A percentile compares a stretch with the other conserved stretches of the same genome.
Conservation (phyloP, 352 stramenopile species). For the Phytophthora foliorum region DNA sequence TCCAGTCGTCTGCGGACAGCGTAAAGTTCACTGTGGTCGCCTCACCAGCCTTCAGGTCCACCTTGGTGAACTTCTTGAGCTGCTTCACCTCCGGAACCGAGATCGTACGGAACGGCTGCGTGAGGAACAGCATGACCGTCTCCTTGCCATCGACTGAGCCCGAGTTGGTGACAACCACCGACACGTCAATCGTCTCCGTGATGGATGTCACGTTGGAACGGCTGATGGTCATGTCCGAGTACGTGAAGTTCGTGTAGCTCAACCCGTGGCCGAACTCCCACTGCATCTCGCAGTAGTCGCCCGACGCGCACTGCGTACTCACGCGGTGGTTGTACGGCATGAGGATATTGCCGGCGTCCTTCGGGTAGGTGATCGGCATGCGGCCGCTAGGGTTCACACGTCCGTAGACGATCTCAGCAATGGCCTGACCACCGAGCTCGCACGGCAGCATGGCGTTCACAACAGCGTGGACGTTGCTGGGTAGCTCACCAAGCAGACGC, state of each 20-base stretch:
- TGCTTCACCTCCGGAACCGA: constrained; percentile 82
- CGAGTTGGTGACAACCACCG: constrained; percentile 74
- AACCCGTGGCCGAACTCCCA: constrained; percentile 73
- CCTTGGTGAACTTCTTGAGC: constrained; percentile 83
- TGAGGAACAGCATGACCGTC: constrained; percentile 80
- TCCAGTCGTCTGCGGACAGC: constrained; percentile 61
- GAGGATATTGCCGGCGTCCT: constrained; percentile 58
- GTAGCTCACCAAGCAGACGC: constrained; percentile 68
- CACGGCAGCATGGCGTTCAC: constrained; percentile 84
- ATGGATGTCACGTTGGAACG: constrained; percentile 37
- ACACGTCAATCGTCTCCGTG: constrained; percentile 52
- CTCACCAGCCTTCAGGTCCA: constrained; percentile 56
- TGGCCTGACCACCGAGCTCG: constrained; percentile 76
- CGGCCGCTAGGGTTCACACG: constrained; percentile 84
- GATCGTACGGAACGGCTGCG: constrained; percentile 62
- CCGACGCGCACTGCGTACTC: constrained; percentile 53
- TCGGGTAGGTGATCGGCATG: constrained; percentile 87
- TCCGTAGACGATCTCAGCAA: constrained; percentile 88
- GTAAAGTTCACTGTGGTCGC: constrained; percentile 48
- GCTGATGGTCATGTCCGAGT: constrained; percentile 54
- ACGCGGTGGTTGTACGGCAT: constrained; percentile 82
- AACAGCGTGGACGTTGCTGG: constrained; percentile 69
- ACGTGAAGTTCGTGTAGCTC: constrained; percentile 75
- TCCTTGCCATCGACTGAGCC: constrained; percentile 68
- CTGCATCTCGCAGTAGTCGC: constrained; percentile 57